A percentile compares a stretch with the other conserved stretches of the same genome.
Evolutionary conservation across 176 grass and related monocot genomes (phyloP).

Genomic region (Rhipidocladum racemiflorum): DNA sequence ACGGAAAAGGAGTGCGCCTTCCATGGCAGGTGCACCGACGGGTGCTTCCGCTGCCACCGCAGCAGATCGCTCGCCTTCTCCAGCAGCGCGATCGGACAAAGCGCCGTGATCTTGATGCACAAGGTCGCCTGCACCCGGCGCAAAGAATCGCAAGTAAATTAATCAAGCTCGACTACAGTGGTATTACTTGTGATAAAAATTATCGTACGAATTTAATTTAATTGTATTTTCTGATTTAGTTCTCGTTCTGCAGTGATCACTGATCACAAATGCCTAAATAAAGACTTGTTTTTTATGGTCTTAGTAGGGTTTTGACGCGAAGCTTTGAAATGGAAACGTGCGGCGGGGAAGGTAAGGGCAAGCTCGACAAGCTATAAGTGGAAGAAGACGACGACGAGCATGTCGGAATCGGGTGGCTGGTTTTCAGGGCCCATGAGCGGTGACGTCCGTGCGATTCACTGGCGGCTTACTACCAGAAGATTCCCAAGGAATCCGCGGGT

Average conservation of each 20-base stretch:
- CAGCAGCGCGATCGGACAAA: conserved; percentile 75
- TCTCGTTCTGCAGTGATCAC: not conserved
- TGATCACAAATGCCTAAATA: conserved; percentile 13
- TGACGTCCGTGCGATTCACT: conserved; percentile 43
- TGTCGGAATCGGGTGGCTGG: not conserved
- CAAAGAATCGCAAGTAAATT: not conserved
- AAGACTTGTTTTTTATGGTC: not conserved
- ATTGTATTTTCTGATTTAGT: not conserved
- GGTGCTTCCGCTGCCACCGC: conserved; percentile 76
- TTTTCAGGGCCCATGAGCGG: conserved; percentile 40
- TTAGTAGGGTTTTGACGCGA: conserved; percentile 14
- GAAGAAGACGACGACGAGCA: not conserved
- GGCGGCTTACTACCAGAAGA: conserved; percentile 31
- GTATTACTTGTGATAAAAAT: not conserved
- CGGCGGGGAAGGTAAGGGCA: conserved; percentile 9
- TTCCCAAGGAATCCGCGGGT: conserved; percentile 58
- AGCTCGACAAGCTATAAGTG: conserved; percentile 7
- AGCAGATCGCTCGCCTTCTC: conserved; percentile 80
- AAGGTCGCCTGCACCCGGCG: conserved; percentile 60
- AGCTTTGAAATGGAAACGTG: conserved; percentile 16
- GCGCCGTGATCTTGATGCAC: conserved; percentile 88
- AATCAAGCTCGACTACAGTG: not conserved
- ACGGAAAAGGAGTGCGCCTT: conserved; percentile 57
- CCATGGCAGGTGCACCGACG: conserved; percentile 70
- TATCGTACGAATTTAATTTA: not conserved